Evolutionary conservation across 345 rosid genomes (phyloP).

Genomic region (sweet orange (Citrus sinensis)): DNA sequence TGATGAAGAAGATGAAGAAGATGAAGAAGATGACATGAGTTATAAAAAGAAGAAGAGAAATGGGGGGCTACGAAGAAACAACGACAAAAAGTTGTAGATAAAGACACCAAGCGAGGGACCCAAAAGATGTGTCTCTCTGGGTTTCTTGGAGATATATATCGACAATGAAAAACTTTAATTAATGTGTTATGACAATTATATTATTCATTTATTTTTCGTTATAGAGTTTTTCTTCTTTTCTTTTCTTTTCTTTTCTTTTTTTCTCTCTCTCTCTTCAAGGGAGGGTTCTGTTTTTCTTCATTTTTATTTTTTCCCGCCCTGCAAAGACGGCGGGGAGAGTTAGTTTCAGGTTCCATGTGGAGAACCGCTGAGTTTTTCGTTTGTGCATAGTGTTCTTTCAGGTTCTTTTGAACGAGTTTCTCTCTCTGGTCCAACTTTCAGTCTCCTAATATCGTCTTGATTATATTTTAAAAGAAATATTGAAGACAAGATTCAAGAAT

Average conservation of each 20-base stretch:
- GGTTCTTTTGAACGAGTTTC: not conserved
- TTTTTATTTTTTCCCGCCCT: slow-evolving; percentile 12
- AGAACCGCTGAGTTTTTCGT: slow-evolving; percentile 7
- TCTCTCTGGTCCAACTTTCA: not conserved
- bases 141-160: slow-evolving; percentile 17
- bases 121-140: slow-evolving; percentile 24
- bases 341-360: not conserved
- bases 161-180: not conserved
- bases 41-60: slow-evolving; percentile 17
- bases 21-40: slow-evolving; percentile 25
- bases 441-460: not conserved
- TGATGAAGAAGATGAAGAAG: slow-evolving; percentile 33
- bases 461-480: not conserved
- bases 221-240: not conserved
- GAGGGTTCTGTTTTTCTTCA: not conserved
- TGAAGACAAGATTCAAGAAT: too few species aligned
- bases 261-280: too few species aligned
- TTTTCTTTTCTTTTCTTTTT: not conserved
- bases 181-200: not conserved
- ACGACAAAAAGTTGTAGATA: slow-evolving; percentile 65
- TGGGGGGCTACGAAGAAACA: slow-evolving; percentile 36
- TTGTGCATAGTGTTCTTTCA: not conserved
- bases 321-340: slow-evolving; percentile 24
- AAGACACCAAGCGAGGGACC: slow-evolving; percentile 76
- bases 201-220: not conserved